Base-by-base conservation (phyloP, 2,329 filamentous ascomycete species). In the Fusarium bulbicola region DNA sequence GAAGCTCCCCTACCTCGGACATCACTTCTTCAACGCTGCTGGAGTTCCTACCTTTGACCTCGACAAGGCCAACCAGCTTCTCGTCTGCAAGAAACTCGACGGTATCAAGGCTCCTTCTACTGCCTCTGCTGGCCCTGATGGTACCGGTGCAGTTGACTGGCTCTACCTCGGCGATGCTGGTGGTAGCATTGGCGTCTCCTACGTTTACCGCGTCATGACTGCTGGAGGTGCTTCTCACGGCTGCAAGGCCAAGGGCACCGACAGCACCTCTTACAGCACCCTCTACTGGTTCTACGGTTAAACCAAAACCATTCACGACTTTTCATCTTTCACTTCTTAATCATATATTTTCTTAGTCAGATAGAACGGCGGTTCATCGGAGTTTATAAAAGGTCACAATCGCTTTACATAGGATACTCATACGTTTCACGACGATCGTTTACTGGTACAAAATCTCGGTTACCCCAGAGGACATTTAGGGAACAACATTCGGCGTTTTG, bases 21-120 rank as follows among this genome's bases (percentile, higher is more conserved):
- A 89, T 75, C 92, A 94, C 85, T 92, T 85, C 86, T 94, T 94
- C 85, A 87, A 87, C 80, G 68, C 70, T 52, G 71, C 77, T 49
- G 81, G 86, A 70, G 81, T 83, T 1, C 92, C 92, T 3, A 89
- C 85, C 18, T 94, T 93, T 79, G 84, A 88, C 66, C 83, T 93
- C 42, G 78, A 81, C 57, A 79, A 76, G 12, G 78, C 80, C 43
- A 76, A 78, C 40, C 77, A 81, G 36, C 80, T 83, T 74, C 79
- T 84, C 77, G 80, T 86, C 73, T 84, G 78, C 61, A 86, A 85
- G 79, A 90, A 90, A 81, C 70, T 84, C 45, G 85, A 82, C 37
- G 79, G 77, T 40, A 84, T 89, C 45, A 76, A 84, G 39, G 90
- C 91, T 0, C 91, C 92, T 3, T 63, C 77, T 7, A 73, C 66